phyloP scores from a whole-genome alignment of 2,329 filamentous ascomycete species.

The Xylogone sp. region DNA sequence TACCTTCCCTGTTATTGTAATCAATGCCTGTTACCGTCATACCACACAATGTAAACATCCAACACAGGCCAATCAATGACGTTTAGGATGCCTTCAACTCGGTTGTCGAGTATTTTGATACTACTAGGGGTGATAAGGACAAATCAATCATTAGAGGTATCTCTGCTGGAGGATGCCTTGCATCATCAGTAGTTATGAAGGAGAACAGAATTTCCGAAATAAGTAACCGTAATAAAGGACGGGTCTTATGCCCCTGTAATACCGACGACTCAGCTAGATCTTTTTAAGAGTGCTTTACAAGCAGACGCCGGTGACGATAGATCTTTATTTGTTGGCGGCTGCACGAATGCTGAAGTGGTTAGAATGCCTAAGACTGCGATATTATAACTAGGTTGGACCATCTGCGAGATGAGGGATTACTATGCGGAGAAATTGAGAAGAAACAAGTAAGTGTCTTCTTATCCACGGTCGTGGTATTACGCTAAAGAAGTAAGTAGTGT shows the following conservation, averaged over 20 bases:
- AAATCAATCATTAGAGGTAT: constrained; percentile 44
- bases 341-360: constrained; percentile 32
- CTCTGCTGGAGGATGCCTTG: constrained; percentile 42
- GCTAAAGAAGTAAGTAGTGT: constrained; percentile 31
- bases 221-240: constrained; percentile 39
- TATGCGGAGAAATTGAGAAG: constrained; percentile 38
- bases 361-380: constrained; percentile 41
- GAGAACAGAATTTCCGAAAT: constrained; percentile 29
- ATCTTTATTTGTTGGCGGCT: not conserved
- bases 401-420: constrained; percentile 43
- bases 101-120: constrained; percentile 41
- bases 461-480: not conserved
- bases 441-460: constrained; percentile 33
- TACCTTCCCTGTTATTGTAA: constrained; percentile 23
- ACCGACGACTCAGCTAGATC: not conserved
- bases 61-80: constrained; percentile 47
- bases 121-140: constrained; percentile 34
- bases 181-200: constrained; percentile 37
- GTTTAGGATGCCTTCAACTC: constrained; percentile 51
- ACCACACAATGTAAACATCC: constrained; percentile 52
- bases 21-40: constrained; percentile 55
- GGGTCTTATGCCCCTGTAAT: constrained; percentile 35
- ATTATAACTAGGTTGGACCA: constrained; percentile 43
- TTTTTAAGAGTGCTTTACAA: not conserved
- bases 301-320: not conserved